Percentiles rank a stretch among this genome's conserved stretches.
Evolutionary conservation across 148 eudicot genomes (phyloP).

Genomic region (Rhododendron williamsianum): DNA sequence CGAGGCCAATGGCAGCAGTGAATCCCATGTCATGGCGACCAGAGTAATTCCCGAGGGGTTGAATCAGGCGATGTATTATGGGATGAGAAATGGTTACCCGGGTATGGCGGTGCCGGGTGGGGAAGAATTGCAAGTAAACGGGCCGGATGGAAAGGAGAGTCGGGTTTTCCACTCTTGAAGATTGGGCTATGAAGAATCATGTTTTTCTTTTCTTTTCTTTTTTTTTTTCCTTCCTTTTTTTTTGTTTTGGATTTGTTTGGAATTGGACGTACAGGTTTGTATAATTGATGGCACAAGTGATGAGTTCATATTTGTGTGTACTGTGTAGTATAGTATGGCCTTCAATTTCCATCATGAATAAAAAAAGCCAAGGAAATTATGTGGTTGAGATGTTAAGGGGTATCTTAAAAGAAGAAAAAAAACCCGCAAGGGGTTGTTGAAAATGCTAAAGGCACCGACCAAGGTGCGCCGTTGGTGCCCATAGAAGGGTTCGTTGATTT

Average conservation of each 20-base stretch:
- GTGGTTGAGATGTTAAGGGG: neutral
- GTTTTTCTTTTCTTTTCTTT: neutral
- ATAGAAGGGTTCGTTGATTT: neutral
- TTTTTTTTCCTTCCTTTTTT: neutral
- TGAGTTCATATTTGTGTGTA: neutral
- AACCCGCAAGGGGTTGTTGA: too few relatives aligned
- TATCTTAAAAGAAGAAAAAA: too few relatives aligned
- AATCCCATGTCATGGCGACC: constrained; percentile 20
- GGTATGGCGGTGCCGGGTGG: constrained; percentile 40
- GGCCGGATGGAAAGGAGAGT: neutral
- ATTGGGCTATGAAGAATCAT: neutral
- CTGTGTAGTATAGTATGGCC: neutral
- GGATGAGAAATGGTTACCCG: constrained; percentile 39
- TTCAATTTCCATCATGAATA: neutral
- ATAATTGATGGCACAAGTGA: neutral
- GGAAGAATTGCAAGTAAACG: constrained; percentile 30
- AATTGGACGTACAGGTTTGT: neutral
- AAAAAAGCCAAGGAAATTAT: neutral
- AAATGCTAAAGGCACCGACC: too few relatives aligned
- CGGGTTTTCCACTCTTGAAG: neutral
- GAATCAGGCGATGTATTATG: constrained; percentile 54
- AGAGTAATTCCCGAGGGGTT: constrained; percentile 2
- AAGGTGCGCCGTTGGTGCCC: too few relatives aligned
- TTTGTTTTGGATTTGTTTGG: neutral
- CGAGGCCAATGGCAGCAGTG: constrained; percentile 20